A percentile compares a stretch with the other conserved stretches of the same genome.
These are phyloP conservation scores for Sordariomycetes sp. DNA, from an alignment of 2,329 filamentous ascomycete genomes.

Conservation along the genomic window DNA sequence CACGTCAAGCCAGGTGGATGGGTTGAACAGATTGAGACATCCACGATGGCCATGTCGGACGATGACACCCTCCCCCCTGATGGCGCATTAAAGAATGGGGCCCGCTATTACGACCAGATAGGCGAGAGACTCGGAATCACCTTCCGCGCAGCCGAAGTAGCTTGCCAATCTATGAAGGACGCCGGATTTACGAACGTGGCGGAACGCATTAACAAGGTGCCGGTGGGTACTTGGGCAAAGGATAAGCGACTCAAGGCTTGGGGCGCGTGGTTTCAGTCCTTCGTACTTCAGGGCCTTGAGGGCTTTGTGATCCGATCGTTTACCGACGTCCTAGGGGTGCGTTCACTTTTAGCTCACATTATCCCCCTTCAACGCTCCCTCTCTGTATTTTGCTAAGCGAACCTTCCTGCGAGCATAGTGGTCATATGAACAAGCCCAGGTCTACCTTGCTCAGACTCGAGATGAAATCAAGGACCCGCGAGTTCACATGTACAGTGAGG, in stretches of 20 bases:
- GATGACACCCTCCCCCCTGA: conserved; percentile 11
- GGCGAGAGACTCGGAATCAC: conserved; percentile 10
- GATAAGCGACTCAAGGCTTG: conserved; percentile 18
- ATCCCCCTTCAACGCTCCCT: neutral
- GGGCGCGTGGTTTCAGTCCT: conserved; percentile 14
- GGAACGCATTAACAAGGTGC: conserved; percentile 15
- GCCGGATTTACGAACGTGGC: conserved; percentile 10
- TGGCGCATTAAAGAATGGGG: conserved; percentile 10
- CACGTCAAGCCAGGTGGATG: conserved; percentile 19
- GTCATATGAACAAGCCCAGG: conserved; percentile 13
- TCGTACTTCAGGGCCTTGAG: conserved; percentile 12
- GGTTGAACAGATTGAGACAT: conserved; percentile 12
- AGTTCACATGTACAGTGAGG: conserved; percentile 14
- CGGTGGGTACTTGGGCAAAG: conserved; percentile 23
- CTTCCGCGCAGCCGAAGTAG: conserved; percentile 9
- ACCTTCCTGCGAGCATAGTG: neutral
- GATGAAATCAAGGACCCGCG: conserved; percentile 16
- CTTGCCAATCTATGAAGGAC: conserved; percentile 4
- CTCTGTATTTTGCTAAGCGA: neutral
- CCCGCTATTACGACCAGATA: conserved; percentile 7
- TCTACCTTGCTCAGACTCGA: conserved; percentile 17
- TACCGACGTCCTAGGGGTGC: conserved; percentile 14
- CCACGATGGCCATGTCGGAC: conserved; percentile 9
- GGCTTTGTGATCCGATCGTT: conserved; percentile 12
- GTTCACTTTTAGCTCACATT: conserved; percentile 1